Evolutionary conservation across 371 early-diverging fungal species (phyloP), one percentile per base, ranked within the genome.

Genomic region (Mortierella sp.): DNA sequence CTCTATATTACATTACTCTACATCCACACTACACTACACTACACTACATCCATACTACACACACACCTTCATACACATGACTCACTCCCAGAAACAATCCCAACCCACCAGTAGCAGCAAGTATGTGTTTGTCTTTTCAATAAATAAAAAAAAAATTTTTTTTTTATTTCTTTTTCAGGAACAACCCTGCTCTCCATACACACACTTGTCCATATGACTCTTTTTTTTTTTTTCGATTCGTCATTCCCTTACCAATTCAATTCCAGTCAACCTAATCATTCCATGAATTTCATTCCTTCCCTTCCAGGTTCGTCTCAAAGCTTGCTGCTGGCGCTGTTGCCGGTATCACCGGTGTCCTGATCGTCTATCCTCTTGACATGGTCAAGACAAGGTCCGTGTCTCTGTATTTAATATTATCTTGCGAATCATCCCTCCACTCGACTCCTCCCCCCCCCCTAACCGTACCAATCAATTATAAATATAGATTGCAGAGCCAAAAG

Each of bases 281-380:
- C 50, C n/a, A 43, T 43, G 28, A 28, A 28, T 28, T 28, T 43
- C 43, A 8, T 43, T 6, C 15, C 13, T 43, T 52, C n/a, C 7
- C 7, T 52, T 52, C 10, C 52, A 80, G 81, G 50, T 81, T 81
- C 70, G 38, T 69, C n/a, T 72, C 72, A 19, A 92, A 92, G 83
- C 88, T 92, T 40, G 86, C 84, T 47, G 87, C 88, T 62, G 92
- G 91, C 24, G 92, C 91, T 4, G 79, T 92, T 21, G 92, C 92
- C 0, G 92, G 92, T 6, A 87, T 92, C 53, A 83, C 87, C 4
- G 92, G 92, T 21, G 89, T 89, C 6, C 83, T 86, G 65, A 87
- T 91, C 45, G 87, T 92, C 53, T 92, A 88, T 63, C 92, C 92
- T 16, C 79, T 92, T 22, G 91, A 88, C 80, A 88, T 89, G 83